Conservation (phyloP, 352 stramenopile species). For the Phytopythium litorale region DNA sequence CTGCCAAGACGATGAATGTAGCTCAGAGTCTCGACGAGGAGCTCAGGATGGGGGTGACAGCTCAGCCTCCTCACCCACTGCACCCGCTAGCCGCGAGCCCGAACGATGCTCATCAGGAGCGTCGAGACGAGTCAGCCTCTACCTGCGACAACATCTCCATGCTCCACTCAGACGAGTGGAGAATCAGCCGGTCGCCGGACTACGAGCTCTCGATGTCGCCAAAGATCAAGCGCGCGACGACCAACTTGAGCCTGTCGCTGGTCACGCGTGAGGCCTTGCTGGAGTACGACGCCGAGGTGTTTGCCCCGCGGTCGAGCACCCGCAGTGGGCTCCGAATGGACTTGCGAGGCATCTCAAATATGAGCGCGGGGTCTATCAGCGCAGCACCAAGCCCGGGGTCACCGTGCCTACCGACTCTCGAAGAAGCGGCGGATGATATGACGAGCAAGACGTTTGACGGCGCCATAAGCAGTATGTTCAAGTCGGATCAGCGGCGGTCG, state of each 20-base stretch:
- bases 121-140: conserved; percentile 5
- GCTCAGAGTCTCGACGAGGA: conserved; percentile 1
- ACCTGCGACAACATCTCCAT: neutral
- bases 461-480: conserved; percentile 1
- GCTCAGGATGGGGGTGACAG: neutral
- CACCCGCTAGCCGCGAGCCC: too few relatives aligned
- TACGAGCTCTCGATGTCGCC: conserved; percentile 25
- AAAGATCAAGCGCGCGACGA: conserved; percentile 16
- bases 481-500: neutral
- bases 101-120: neutral
- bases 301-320: conserved; percentile 16
- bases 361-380: neutral
- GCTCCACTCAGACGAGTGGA: conserved; percentile 24
- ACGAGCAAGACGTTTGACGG: conserved; percentile 3
- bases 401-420: neutral
- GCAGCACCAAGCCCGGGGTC: neutral
- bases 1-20: neutral
- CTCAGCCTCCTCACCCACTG: neutral
- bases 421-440: neutral
- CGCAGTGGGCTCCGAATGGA: neutral
- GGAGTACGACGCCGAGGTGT: conserved; percentile 70
- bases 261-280: conserved; percentile 38
- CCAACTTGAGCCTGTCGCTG: conserved; percentile 30
- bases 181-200: conserved; percentile 48
- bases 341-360: neutral